Base-by-base conservation (phyloP, 495 filamentous ascomycete species). In the Trypethelium eluteriae region DNA sequence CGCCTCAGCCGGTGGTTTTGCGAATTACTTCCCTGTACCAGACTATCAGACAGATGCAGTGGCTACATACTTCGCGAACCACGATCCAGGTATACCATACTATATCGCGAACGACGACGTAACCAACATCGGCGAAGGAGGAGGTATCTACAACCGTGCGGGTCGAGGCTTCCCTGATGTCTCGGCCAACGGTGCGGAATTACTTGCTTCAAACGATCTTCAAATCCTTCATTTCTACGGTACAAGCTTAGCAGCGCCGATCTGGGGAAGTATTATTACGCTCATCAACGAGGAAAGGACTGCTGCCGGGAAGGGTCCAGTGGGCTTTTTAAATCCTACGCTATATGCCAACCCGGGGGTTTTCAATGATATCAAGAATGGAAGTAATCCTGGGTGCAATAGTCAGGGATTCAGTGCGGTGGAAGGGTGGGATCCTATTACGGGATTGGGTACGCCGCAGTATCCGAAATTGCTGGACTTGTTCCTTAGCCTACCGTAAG, bases 131-230 rank as follows among this genome's bases (percentile, higher is more conserved):
- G 73, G 73, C 34, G 68, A 62, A 14, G 66, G 71, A 70, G 66
- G 65, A 65, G 86, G 80, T 73, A 77, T 88, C 62, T 65, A 66
- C 11, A 76, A 75, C 56, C 75, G 74, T 85, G 84, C 70, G 79
- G 80, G 6, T 0, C 81, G 88, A 38, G 88, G 80, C 7, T 88
- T 83, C 66, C 88, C 88, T 0, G 88, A 91, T 63, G 81, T 91
- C 18, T 75, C 83, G 2, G 87, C 86, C 35, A 79, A 65, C 56
- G 69, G 70, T n/a, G 62, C 61, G 32, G 64, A 70, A 12, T 57
- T 63, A 18, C 14, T 36, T 4, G 49, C 56, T 18, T 25, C 36
- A 16, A 49, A 25, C 36, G 53, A 47, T 18, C 14, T n/a, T 5
- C 34, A 39, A 35, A 12, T 61, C 18, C 38, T 18, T 14, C 64